Base-by-base conservation (phyloP, 257 asterid species). In the Lavandula angustifolia region DNA sequence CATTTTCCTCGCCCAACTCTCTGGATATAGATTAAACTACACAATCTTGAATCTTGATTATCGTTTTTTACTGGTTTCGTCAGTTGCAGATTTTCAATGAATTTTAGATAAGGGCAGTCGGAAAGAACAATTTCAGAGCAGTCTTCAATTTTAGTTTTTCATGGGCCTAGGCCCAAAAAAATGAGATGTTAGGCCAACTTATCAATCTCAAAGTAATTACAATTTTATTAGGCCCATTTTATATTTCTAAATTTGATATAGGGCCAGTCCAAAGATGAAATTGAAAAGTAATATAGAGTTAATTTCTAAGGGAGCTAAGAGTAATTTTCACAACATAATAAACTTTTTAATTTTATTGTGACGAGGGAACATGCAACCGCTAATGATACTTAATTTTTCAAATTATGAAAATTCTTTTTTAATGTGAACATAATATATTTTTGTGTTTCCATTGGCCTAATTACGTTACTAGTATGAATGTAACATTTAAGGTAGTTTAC, bases 1-100 rank as follows among this genome's bases (percentile, higher is more conserved):
- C 95, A 90, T 90, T 70, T 66, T 69, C n/a, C 32, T 31, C 4
- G 17, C 29, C 34, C 49, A 43, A 56, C 41, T 70, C 59, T 43
- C 56, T 16, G 11, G 41, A 1, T 16, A 27, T 46, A 16, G 29
- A 22, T 40, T n/a, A 3, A 29, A 51, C 31, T 0, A 8, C 17
- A 35, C 47, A 35, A 9, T 2, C 47, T 35, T 13, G 13, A 35
- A 2, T 5, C 3, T 8, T 32, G 41, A 16, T 17, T 33, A 4
- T 32, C 48, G 11, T 6, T 4, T 7, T 12, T 32, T 32, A 22
- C 27, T 22, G 27, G 27, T 22, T 22, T 22, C 27, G 27, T 22
- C 27, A 22, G 27, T 22, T 22, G 2, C 27, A 22, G 27, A 22
- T 22, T 22, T 22, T 22, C 27, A 22, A 22, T 22, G 1, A 22